phyloP scores from a whole-genome alignment of 2,329 filamentous ascomycete species.

The Tolypocladium capitatum region DNA sequence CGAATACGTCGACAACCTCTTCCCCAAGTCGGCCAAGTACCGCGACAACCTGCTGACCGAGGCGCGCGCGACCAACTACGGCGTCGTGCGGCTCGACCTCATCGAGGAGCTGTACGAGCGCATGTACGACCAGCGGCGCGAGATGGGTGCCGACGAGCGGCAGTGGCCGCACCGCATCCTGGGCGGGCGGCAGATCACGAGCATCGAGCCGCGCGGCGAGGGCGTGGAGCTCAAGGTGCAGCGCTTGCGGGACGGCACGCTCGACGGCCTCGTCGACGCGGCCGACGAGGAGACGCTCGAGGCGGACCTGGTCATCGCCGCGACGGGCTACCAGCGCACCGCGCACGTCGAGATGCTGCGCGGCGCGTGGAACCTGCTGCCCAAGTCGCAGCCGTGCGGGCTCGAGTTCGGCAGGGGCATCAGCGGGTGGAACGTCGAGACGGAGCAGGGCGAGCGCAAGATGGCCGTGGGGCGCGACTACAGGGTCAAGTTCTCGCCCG shows the following conservation, averaged over 20 bases:
- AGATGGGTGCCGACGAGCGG: slow-evolving; percentile 51
- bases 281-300: slow-evolving; percentile 48
- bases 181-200: slow-evolving; percentile 50
- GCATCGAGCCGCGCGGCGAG: slow-evolving; percentile 40
- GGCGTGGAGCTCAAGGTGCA: slow-evolving; percentile 47
- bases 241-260: slow-evolving; percentile 24
- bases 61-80: slow-evolving; percentile 83
- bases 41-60: slow-evolving; percentile 49
- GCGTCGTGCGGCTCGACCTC: slow-evolving; percentile 80
- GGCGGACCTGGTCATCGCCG: slow-evolving; percentile 71
- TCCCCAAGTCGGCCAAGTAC: slow-evolving; percentile 47
- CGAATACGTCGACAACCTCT: slow-evolving; percentile 65
- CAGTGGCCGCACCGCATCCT: slow-evolving; percentile 77
- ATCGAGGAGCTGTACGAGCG: slow-evolving; percentile 80
- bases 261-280: slow-evolving; percentile 25
- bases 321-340: slow-evolving; percentile 73
- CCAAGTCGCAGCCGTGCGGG: slow-evolving; percentile 25
- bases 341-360: slow-evolving; percentile 67
- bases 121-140: slow-evolving; percentile 74
- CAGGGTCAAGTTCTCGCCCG: slow-evolving; percentile 55
- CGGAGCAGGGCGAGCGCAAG: slow-evolving; percentile 25
- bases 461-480: slow-evolving; percentile 70
- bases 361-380: slow-evolving; percentile 52
- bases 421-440: slow-evolving; percentile 27
- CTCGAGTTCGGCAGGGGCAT: slow-evolving; percentile 20